A percentile compares a stretch with the other conserved stretches of the same genome.
These are phyloP conservation scores for Colletotrichum tropicicola DNA, from an alignment of 2,329 filamentous ascomycete genomes.

Conservation along the genomic window DNA sequence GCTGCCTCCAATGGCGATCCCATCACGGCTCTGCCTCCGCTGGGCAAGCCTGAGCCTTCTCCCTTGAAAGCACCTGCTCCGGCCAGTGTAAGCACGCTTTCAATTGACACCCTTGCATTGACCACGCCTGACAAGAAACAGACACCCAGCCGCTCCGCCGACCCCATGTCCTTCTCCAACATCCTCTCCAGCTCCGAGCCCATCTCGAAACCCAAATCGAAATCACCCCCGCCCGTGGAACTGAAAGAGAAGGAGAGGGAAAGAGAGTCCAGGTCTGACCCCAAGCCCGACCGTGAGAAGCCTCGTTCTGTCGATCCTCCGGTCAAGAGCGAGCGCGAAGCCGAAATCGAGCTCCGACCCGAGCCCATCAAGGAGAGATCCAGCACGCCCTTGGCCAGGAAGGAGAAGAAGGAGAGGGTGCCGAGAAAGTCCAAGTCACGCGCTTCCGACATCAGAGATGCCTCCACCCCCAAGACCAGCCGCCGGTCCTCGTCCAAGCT, in stretches of 20 bases:
- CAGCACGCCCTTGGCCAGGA: constrained; percentile 22
- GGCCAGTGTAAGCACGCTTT: constrained; percentile 42
- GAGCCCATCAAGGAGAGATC: constrained; percentile 28
- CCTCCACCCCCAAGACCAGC: constrained; percentile 53
- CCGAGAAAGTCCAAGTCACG: constrained; percentile 57
- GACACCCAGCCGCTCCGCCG: constrained; percentile 78
- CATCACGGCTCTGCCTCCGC: constrained; percentile 41
- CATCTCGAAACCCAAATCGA: constrained; percentile 58
- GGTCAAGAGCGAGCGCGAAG: constrained; percentile 43
- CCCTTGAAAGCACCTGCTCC: constrained; percentile 47
- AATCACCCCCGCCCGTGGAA: constrained; percentile 16
- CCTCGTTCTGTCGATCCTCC: constrained; percentile 34
- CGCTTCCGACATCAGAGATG: constrained; percentile 59
- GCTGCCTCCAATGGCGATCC: constrained; percentile 51
- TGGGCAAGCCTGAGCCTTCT: constrained; percentile 50
- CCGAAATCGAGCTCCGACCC: constrained; percentile 28
- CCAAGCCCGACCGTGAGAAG: constrained; percentile 31
- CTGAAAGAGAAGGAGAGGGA: constrained; percentile 25
- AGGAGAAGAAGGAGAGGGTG: constrained; percentile 36
- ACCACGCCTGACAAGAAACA: constrained; percentile 41
- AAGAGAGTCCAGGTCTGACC: constrained; percentile 31
- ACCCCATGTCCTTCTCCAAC: constrained; percentile 96
- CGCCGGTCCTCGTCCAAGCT: constrained; percentile 62
- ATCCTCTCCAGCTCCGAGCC: constrained; percentile 86
- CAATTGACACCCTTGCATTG: background rate